These are phyloP conservation scores for Tolypocladium sp. DNA, from an alignment of 2,329 filamentous ascomycete species.

Conservation along the genomic window DNA sequence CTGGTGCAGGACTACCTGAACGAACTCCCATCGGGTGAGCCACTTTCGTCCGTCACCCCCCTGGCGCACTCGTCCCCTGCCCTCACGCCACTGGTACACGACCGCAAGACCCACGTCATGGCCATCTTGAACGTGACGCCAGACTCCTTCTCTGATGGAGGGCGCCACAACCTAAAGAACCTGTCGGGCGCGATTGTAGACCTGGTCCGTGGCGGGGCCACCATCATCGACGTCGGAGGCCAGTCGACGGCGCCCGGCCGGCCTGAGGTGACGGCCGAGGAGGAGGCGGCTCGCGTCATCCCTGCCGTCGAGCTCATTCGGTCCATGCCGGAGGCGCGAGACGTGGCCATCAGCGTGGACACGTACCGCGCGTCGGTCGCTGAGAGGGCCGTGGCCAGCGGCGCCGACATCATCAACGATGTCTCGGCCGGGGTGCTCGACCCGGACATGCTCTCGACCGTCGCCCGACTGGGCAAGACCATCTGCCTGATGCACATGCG, in stretches of 20 bases:
- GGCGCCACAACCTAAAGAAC: constrained; percentile 45
- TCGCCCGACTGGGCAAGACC: constrained; percentile 68
- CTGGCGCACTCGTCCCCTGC: constrained; percentile 36
- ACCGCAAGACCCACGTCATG: constrained; percentile 72
- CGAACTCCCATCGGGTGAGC: constrained; percentile 39
- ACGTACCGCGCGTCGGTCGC: constrained; percentile 86
- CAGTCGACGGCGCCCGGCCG: constrained; percentile 82
- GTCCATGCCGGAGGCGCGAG: constrained; percentile 48
- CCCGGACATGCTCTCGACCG: constrained; percentile 69
- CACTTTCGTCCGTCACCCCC: constrained; percentile 51
- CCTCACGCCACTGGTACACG: constrained; percentile 48
- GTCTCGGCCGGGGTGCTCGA: constrained; percentile 78
- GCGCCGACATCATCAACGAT: constrained; percentile 92
- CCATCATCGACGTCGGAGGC: constrained; percentile 85
- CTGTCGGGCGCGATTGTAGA: constrained; percentile 49
- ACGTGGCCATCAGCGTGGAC: constrained; percentile 77
- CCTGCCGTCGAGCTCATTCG: constrained; percentile 71
- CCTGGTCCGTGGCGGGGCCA: constrained; percentile 62
- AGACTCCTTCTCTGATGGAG: constrained; percentile 94
- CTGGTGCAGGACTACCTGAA: constrained; percentile 53
- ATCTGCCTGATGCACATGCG: constrained; percentile 91
- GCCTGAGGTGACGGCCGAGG: constrained; percentile 55
- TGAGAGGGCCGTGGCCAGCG: constrained; percentile 62
- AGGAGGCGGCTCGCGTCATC: constrained; percentile 70
- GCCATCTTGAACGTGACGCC: constrained; percentile 90